Evolutionary conservation across 1,284 basidiomycete genomes (phyloP).

Genomic region (Sanghuangporus sanghuang): DNA sequence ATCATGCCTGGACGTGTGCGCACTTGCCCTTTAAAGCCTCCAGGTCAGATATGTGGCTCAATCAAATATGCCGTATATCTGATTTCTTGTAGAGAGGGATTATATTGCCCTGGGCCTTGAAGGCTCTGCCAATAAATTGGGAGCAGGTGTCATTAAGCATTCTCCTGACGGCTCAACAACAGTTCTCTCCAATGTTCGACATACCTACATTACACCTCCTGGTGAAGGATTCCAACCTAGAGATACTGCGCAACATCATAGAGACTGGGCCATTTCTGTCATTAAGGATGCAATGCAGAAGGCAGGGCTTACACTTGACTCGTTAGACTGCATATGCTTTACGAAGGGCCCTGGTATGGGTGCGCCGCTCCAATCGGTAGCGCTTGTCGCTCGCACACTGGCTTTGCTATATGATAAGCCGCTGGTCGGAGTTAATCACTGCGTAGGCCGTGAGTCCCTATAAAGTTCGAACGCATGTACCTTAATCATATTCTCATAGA

Average conservation of each 20-base stretch:
- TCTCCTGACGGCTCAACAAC: conserved; percentile 58
- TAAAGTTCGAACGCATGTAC: neutral
- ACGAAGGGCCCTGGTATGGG: conserved; percentile 99
- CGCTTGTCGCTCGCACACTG: conserved; percentile 91
- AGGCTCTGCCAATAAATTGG: conserved; percentile 97
- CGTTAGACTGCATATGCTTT: conserved; percentile 93
- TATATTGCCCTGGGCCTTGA: conserved; percentile 84
- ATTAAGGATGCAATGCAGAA: conserved; percentile 77
- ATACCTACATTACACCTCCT: conserved; percentile 97
- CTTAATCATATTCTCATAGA: conserved; percentile 44
- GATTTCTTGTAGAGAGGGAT: conserved; percentile 17
- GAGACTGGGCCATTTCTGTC: conserved; percentile 86
- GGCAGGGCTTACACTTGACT: conserved; percentile 66
- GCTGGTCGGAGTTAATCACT: conserved; percentile 96
- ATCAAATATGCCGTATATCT: neutral
- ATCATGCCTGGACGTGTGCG: conserved; percentile 1
- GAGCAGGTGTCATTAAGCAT: conserved; percentile 92
- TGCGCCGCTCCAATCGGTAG: conserved; percentile 92
- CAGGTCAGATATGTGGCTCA: conserved; percentile 8
- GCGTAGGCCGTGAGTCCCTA: conserved; percentile 82
- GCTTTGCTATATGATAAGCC: conserved; percentile 88
- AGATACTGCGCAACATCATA: conserved; percentile 95
- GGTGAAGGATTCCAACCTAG: conserved; percentile 96
- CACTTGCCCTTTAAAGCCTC: conserved; percentile 6
- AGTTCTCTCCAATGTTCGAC: conserved; percentile 83